Evolutionary conservation across 371 early-diverging fungal genomes (phyloP).

Genomic region (Conidiobolus incongruus): DNA sequence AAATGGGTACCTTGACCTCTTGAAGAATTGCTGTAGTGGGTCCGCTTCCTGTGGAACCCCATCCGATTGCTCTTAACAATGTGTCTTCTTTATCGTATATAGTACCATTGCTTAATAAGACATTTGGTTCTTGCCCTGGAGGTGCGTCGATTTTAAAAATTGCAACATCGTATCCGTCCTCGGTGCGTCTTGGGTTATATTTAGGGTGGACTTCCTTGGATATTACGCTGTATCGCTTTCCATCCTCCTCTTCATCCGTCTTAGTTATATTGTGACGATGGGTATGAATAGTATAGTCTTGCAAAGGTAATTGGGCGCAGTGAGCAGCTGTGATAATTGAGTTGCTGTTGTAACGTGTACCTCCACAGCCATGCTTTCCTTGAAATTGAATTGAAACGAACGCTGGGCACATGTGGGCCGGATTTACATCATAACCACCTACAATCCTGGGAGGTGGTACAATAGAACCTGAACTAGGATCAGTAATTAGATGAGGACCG

Average conservation of each 20-base stretch:
- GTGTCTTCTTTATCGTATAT: neutral
- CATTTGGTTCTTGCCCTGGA: neutral
- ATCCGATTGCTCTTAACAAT: neutral
- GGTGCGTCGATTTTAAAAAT: neutral
- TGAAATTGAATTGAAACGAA: neutral
- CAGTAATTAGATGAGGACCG: too few relatives aligned
- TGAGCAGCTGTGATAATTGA: neutral
- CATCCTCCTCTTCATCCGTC: neutral
- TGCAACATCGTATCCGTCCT: neutral
- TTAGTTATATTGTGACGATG: neutral
- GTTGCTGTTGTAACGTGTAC: neutral
- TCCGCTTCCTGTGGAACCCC: neutral
- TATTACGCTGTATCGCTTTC: neutral
- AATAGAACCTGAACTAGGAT: too few relatives aligned
- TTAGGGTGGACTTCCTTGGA: neutral
- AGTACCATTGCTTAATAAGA: neutral
- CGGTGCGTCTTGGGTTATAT: neutral
- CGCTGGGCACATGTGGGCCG: too few relatives aligned
- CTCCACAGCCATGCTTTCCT: neutral
- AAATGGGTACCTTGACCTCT: conserved; percentile 1
- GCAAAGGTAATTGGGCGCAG: neutral
- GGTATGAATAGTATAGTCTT: neutral
- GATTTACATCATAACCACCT: too few relatives aligned
- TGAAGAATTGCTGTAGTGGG: neutral
- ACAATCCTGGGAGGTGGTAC: too few relatives aligned